Evolutionary conservation across 148 eudicot species (phyloP), one percentile per base, ranked within the genome.

Genomic region (Dysphania ambrosioides): DNA sequence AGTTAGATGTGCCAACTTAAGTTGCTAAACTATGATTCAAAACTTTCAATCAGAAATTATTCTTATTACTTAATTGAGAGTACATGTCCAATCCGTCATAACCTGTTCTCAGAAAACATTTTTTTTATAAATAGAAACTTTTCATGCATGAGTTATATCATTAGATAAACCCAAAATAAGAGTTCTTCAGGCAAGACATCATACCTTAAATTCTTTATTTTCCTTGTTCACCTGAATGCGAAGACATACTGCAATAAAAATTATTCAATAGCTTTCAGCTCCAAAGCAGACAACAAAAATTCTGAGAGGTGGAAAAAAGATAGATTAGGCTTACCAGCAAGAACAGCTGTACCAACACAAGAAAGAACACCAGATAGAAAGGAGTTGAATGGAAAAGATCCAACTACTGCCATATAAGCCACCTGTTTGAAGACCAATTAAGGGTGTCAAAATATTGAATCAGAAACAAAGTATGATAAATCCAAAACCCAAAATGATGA

Each of bases 201-300:
- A 78, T 88, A 94, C 98, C 98, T 94, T 94, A 74, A 94, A 94
- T 84, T 94, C 97, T 83, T 91, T 94, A 84, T 94, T 94, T 68
- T 94, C 98, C 85, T 94, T 91, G 91, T 94, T 94, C 73, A 94
- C 97, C 83, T 94, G 98, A 63, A 94, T 91, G 56, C 98, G 97
- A 62, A 94, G 96, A 80, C 97, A 87, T 72, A 91, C 98, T 94
- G 84, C 66, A 69, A 51, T 38, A 67, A 72, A 24, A 65, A 27
- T 57, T 35, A 19, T 49, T 24, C 35, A 6, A 23, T 23, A 74
- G 30, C 8, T 2, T 23, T 19, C 30, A 76, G 44, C 41, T 29
- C 62, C 72, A 66, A 34, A 11, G 19, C 42, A 1, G 9, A n/a
- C n/a, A 73, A 13, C 67, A 71, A 71, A 32, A 49, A n/a, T n/a